Evolutionary conservation across 371 early-diverging fungal species (phyloP).

Genomic region (Phascolomyces articulosus): DNA sequence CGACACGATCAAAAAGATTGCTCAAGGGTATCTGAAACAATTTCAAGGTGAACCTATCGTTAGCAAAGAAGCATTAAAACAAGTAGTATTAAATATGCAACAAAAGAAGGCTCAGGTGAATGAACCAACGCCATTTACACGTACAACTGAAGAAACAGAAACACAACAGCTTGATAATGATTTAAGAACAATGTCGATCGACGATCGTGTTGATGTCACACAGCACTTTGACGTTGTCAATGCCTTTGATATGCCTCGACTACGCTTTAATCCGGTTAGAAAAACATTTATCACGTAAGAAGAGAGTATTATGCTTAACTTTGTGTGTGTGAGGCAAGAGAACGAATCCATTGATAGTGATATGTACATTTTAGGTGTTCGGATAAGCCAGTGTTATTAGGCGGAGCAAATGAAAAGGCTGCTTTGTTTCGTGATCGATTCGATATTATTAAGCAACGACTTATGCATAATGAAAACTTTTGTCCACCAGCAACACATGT

Average conservation of each 20-base stretch:
- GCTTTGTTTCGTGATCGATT: constrained; percentile 75
- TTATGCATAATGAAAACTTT: constrained; percentile 84
- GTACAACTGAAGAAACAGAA: neutral
- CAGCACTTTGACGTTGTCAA: constrained; percentile 73
- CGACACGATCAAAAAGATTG: constrained; percentile 63
- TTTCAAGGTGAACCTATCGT: constrained; percentile 40
- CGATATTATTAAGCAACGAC: constrained; percentile 75
- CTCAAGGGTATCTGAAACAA: constrained; percentile 61
- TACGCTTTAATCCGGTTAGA: constrained; percentile 65
- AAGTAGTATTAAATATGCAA: constrained; percentile 28
- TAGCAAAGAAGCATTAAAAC: constrained; percentile 29
- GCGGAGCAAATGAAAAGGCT: constrained; percentile 66
- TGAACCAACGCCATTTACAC: constrained; percentile 24
- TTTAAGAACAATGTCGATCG: constrained; percentile 35
- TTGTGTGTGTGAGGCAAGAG: neutral
- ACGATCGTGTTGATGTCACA: constrained; percentile 51
- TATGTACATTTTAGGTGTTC: constrained; percentile 18
- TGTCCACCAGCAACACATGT: constrained; percentile 61
- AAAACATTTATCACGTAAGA: constrained; percentile 63
- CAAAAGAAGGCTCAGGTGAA: neutral
- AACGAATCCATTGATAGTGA: neutral
- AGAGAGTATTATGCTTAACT: neutral
- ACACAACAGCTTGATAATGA: constrained; percentile 33
- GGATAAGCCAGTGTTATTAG: constrained; percentile 47
- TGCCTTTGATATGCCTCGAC: constrained; percentile 75